Evolutionary conservation across 139 green algal genomes (phyloP), one percentile per base, ranked within the genome.

Genomic region (Astrephomene gubernaculifera): DNA sequence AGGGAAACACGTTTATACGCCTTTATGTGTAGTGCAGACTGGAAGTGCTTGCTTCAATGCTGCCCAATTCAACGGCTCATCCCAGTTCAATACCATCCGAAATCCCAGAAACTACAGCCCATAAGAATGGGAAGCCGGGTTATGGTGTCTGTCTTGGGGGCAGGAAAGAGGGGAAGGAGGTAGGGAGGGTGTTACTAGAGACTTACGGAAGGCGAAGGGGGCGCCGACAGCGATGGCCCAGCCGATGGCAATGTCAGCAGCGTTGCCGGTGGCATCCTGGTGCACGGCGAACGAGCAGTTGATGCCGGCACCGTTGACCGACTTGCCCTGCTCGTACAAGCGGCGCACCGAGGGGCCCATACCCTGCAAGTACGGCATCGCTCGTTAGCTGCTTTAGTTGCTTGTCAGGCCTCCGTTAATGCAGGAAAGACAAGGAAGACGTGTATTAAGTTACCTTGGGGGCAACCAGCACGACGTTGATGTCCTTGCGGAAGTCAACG

Each of bases 231-330:
- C 98, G 61, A 99, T 90, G 21, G 97, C 97, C 98, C 98, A 99
- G 36, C 98, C 98, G 27, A 99, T 94, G 49, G 98, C 98, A 52
- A 99, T 92, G 89, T 99, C 97, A 53, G 93, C 97, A 53, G 98
- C 98, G 38, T 78, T 96, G 88, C 98, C 98, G 54, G 95, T 97
- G 78, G 95, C 96, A 88, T 99, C 97, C 96, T 99, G 97, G 89
- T 99, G 97, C n/a, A 99, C 92, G 53, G 97, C 98, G 86, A 99
- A 99, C 38, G 97, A 99, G 90, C 94, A 97, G 91, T 99, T 99
- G 94, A 99, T 99, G 90, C 98, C 98, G 27, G 98, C 95, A 71
- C 98, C 98, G 90, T 99, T 99, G 49, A 99, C 95, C 12, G 88
- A 88, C 95, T 99, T 99, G 92, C 98, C 98, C 94, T 99, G 97